Conservation (phyloP, 2,329 filamentous ascomycete genomes). For the Fusarium tricinctum region DNA sequence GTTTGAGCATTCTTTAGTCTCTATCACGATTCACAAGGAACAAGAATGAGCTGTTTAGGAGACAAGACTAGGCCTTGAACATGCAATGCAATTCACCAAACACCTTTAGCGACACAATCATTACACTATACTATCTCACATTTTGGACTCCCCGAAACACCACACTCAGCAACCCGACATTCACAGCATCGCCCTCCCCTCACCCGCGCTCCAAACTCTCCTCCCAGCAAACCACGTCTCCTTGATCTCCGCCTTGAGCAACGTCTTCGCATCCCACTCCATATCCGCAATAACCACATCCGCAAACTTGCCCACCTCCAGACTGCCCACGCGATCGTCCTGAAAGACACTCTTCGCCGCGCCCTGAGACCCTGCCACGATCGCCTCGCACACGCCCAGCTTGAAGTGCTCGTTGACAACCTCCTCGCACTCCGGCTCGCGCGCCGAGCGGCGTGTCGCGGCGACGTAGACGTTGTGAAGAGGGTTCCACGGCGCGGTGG, state of each 20-base stretch:
- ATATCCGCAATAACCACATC: slow-evolving; percentile 65
- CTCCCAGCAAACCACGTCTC: slow-evolving; percentile 68
- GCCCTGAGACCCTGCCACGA: slow-evolving; percentile 66
- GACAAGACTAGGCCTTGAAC: not conserved
- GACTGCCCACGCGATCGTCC: slow-evolving; percentile 60
- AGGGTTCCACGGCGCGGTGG: slow-evolving; percentile 68
- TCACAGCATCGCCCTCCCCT: not conserved
- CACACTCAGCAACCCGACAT: slow-evolving; percentile 1
- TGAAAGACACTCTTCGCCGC: slow-evolving; percentile 69
- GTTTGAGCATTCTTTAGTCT: not conserved
- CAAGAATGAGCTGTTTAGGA: not conserved
- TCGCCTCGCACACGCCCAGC: slow-evolving; percentile 64
- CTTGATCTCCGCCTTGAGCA: slow-evolving; percentile 61
- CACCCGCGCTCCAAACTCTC: slow-evolving; percentile 55
- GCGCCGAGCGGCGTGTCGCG: slow-evolving; percentile 66
- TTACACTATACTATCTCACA: slow-evolving; percentile 1
- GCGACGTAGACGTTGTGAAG: slow-evolving; percentile 69
- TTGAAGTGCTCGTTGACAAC: slow-evolving; percentile 66
- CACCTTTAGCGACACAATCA: not conserved
- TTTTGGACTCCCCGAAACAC: slow-evolving; percentile 29
- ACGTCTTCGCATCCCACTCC: slow-evolving; percentile 62
- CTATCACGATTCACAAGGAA: no score
- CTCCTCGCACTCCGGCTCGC: slow-evolving; percentile 59
- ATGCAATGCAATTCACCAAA: no score
- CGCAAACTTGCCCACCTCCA: slow-evolving; percentile 66